These are phyloP conservation scores for Paraphaeosphaeria minitans DNA, from an alignment of 2,329 filamentous ascomycete genomes.

Conservation along the genomic window DNA sequence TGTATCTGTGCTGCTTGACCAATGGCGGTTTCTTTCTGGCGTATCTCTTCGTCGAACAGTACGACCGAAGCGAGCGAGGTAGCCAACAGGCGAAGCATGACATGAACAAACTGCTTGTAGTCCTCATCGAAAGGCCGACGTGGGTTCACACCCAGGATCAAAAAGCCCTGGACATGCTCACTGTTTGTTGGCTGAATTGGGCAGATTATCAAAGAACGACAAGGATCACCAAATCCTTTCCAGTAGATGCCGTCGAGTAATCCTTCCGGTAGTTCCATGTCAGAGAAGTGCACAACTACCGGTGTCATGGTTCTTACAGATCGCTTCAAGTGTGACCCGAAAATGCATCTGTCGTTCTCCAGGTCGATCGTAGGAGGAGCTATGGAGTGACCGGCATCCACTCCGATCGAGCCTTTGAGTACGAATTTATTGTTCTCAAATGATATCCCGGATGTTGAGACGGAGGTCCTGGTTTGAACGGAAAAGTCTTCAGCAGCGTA, in stretches of 20 bases:
- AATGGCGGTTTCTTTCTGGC: slow-evolving; percentile 42
- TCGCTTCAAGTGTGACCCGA: slow-evolving; percentile 35
- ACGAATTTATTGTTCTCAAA: slow-evolving; percentile 20
- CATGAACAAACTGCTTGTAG: slow-evolving; percentile 45
- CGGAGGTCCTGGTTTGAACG: slow-evolving; percentile 11
- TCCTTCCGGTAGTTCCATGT: slow-evolving; percentile 33
- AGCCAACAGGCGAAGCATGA: slow-evolving; percentile 44
- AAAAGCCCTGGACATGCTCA: slow-evolving; percentile 45
- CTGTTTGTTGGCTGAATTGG: slow-evolving; percentile 45
- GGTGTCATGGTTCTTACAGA: slow-evolving; percentile 34
- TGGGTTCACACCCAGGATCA: slow-evolving; percentile 49
- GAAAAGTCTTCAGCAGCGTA: slow-evolving; percentile 27
- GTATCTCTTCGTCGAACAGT: slow-evolving; percentile 46
- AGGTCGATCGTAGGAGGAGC: slow-evolving; percentile 32
- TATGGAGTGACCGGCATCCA: slow-evolving; percentile 24
- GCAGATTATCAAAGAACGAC: slow-evolving; percentile 40
- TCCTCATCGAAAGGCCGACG: slow-evolving; percentile 47
- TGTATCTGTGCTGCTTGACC: slow-evolving; percentile 37
- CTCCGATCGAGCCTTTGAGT: slow-evolving; percentile 31
- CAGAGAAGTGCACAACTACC: slow-evolving; percentile 31
- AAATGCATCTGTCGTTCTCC: slow-evolving; percentile 21
- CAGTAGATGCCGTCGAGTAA: slow-evolving; percentile 38
- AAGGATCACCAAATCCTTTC: slow-evolving; percentile 42
- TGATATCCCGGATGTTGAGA: slow-evolving; percentile 9
- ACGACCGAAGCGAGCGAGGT: slow-evolving; percentile 49